phyloP scores from a whole-genome alignment of 495 filamentous ascomycete genomes.

The Hypomontagnella submonticulosa region DNA sequence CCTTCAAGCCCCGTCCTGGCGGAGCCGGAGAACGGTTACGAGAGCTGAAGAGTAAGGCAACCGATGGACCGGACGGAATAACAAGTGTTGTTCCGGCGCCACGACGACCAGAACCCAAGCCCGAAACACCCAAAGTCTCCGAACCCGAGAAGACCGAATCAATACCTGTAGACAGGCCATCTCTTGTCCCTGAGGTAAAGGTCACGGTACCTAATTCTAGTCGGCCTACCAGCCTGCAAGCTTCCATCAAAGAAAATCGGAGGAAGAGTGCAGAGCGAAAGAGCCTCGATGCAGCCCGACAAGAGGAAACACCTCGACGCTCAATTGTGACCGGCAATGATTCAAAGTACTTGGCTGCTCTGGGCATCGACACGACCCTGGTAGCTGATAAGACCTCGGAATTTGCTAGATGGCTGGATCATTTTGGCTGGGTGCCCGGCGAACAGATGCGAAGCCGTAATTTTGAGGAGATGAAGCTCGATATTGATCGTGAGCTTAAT shows the following conservation, averaged over 20 bases:
- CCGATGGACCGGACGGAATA: conserved; percentile 83
- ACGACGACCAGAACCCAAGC: conserved; percentile 52
- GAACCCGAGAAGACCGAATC: conserved; percentile 49
- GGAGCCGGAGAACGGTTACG: conserved; percentile 80
- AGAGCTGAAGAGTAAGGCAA: conserved; percentile 62
- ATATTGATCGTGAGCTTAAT: conserved; percentile 86
- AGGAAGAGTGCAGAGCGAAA: conserved; percentile 46
- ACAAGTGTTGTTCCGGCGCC: conserved; percentile 87
- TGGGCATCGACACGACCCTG: conserved; percentile 77
- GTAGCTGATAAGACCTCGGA: conserved; percentile 72
- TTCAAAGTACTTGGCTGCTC: conserved; percentile 77
- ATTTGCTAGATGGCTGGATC: conserved; percentile 80
- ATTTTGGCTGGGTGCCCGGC: conserved; percentile 88
- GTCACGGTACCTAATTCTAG: conserved; percentile 56
- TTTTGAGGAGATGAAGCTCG: conserved; percentile 83
- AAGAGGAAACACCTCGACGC: conserved; percentile 55
- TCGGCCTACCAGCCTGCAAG: conserved; percentile 51
- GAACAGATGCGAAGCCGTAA: conserved; percentile 74
- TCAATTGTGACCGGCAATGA: conserved; percentile 79
- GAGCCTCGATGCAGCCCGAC: conserved; percentile 51
- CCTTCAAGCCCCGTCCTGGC: conserved; percentile 86
- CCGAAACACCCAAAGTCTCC: conserved; percentile 34
- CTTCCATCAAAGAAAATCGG: conserved; percentile 55
- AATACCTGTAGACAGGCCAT: conserved; percentile 47
- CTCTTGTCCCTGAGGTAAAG: conserved; percentile 62